Percentiles rank a stretch among this genome's conserved stretches.
phyloP scores from a whole-genome alignment of 2,329 filamentous ascomycete species.

The Sordariomycetes sp. region DNA sequence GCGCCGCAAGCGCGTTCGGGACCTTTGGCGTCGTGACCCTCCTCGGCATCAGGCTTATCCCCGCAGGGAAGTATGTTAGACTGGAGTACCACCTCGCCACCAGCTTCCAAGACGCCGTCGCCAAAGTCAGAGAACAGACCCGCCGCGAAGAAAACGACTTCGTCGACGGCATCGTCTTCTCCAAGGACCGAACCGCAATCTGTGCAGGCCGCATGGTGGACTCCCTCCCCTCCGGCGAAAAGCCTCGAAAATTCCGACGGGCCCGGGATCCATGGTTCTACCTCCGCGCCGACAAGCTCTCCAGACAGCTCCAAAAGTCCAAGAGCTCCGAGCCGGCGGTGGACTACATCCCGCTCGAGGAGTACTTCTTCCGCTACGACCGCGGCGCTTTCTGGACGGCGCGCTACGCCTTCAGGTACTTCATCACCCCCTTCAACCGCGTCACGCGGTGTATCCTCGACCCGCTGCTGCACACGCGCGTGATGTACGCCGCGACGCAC shows the following conservation, averaged over 20 bases:
- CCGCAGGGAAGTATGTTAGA: conserved; percentile 41
- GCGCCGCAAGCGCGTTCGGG: conserved; percentile 51
- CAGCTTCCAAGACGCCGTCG: conserved; percentile 21
- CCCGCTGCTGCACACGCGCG: conserved; percentile 46
- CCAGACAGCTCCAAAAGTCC: conserved; percentile 3
- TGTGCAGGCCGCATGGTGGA: conserved; percentile 47
- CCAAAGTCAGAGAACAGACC: conserved; percentile 30
- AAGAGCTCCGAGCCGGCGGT: conserved; percentile 13
- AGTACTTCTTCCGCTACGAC: conserved; percentile 62
- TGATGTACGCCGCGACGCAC: conserved; percentile 54
- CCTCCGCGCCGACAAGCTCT: conserved; percentile 42
- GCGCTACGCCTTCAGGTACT: conserved; percentile 48
- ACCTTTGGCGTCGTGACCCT: conserved; percentile 54
- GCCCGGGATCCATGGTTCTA: conserved; percentile 62
- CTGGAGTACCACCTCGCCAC: conserved; percentile 38
- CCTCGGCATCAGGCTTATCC: conserved; percentile 44
- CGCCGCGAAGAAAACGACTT: conserved; percentile 38
- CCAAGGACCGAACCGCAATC: conserved; percentile 38
- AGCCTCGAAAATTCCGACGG: conserved; percentile 36
- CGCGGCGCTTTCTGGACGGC: conserved; percentile 58
- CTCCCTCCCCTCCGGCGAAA: conserved; percentile 18
- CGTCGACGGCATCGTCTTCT: conserved; percentile 57
- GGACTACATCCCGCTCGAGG: conserved; percentile 46
- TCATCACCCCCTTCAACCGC: conserved; percentile 50
- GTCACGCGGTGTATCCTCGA: conserved; percentile 49